phyloP scores from a whole-genome alignment of 2,329 filamentous ascomycete species.

The Talaromyces sp. region DNA sequence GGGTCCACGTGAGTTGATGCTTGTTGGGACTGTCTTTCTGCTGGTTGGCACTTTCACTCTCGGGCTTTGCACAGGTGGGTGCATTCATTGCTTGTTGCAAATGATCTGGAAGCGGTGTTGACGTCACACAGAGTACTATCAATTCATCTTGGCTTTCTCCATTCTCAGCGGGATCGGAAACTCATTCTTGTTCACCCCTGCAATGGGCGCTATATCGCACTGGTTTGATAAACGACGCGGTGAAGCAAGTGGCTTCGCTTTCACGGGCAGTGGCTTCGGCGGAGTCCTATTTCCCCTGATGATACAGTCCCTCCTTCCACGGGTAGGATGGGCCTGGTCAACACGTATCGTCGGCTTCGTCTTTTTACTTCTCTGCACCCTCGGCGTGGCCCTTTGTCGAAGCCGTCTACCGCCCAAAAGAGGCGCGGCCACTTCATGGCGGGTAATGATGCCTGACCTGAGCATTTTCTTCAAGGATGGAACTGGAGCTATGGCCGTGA shows the following conservation, averaged over 20 bases:
- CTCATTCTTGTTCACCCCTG: constrained; percentile 31
- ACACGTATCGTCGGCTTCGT: constrained; percentile 31
- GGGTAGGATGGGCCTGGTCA: constrained; percentile 32
- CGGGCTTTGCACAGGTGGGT: constrained; percentile 7
- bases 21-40: constrained; percentile 31
- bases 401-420: constrained; percentile 25
- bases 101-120: not conserved
- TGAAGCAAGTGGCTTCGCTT: constrained; percentile 34
- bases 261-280: constrained; percentile 33
- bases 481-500: constrained; percentile 20
- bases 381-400: constrained; percentile 24
- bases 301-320: constrained; percentile 27
- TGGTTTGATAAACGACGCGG: constrained; percentile 34
- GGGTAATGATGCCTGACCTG: constrained; percentile 3
- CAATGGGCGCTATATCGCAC: constrained; percentile 31
- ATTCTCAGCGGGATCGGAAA: constrained; percentile 34
- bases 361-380: constrained; percentile 21
- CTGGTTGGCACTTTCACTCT: constrained; percentile 22
- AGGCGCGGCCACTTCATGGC: not conserved
- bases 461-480: constrained; percentile 6
- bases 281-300: constrained; percentile 36
- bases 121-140: constrained; percentile 31
- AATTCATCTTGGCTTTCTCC: constrained; percentile 36
- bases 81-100: not conserved
- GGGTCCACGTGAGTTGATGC: constrained; percentile 28